A percentile compares a stretch with the other conserved stretches of the same genome.
Evolutionary conservation across 2,329 filamentous ascomycete genomes (phyloP).

Genomic region (Ceratocystis colombiana): DNA sequence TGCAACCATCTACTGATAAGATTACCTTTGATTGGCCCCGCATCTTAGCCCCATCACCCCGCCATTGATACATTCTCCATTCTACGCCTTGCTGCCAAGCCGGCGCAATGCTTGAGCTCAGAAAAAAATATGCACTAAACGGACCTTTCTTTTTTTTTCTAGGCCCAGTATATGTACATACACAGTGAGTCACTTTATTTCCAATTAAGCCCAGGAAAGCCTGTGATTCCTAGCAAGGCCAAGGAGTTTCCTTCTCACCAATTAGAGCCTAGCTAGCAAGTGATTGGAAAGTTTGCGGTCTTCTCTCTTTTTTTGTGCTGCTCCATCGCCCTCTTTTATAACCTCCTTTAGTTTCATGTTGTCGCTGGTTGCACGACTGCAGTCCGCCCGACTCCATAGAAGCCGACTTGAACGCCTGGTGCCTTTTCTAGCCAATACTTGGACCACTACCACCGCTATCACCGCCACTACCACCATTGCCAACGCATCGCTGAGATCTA

Average conservation of each 20-base stretch:
- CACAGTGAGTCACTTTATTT: constrained; percentile 9
- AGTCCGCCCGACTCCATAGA: constrained; percentile 17
- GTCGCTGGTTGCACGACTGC: constrained; percentile 12
- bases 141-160: background rate
- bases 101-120: background rate
- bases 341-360: background rate
- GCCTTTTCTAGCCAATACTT: background rate
- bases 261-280: background rate
- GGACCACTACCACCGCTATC: background rate
- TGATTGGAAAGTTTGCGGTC: background rate
- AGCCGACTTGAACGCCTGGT: constrained; percentile 7
- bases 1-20: constrained; percentile 10
- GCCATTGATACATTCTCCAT: background rate
- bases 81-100: background rate
- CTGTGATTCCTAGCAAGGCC: background rate
- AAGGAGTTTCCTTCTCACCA: constrained; percentile 6
- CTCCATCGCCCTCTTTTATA: background rate
- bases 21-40: constrained; percentile 9
- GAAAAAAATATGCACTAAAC: constrained; percentile 15
- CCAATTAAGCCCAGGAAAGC: background rate
- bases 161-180: background rate
- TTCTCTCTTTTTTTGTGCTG: background rate
- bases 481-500: background rate
- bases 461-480: background rate
- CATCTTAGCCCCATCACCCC: constrained; percentile 4